Percentiles rank a stretch among this genome's conserved stretches.
Conservation (phyloP, 192 early-diverging fungal genomes). For the Gigaspora rosea region DNA sequence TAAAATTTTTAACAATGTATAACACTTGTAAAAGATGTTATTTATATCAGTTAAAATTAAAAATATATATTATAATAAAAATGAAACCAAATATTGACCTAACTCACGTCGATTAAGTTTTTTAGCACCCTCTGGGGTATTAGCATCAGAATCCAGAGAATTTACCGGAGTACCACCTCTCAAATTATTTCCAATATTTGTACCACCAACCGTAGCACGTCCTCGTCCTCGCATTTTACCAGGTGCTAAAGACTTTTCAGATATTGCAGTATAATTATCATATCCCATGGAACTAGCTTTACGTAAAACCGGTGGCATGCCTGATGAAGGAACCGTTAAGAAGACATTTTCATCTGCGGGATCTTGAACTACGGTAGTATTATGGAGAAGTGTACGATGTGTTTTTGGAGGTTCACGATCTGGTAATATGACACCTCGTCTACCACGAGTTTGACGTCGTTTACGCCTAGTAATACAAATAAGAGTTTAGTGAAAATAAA, state of each 20-base stretch:
- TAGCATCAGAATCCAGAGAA: not conserved
- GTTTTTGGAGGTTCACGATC: constrained; percentile 73
- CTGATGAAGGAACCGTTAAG: constrained; percentile 13
- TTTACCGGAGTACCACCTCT: not conserved
- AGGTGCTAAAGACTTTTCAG: constrained; percentile 18
- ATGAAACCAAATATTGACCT: not conserved
- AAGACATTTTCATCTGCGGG: constrained; percentile 25
- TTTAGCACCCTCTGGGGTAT: constrained; percentile 5
- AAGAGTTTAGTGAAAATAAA: not conserved
- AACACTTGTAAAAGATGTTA: no score
- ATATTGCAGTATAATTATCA: constrained; percentile 34
- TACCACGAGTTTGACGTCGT: constrained; percentile 77
- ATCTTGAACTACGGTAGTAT: constrained; percentile 30
- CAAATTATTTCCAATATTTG: constrained; percentile 5
- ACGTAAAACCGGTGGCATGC: constrained; percentile 24
- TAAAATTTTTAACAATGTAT: no score
- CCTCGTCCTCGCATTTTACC: constrained; percentile 37
- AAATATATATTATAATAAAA: no score
- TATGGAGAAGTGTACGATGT: constrained; percentile 52
- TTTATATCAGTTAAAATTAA: no score
- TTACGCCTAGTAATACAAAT: constrained; percentile 63
- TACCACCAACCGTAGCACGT: constrained; percentile 22
- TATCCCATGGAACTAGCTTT: constrained; percentile 36
- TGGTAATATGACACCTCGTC: constrained; percentile 63
- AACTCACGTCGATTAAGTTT: constrained; percentile 7